phyloP scores from a whole-genome alignment of 148 eudicot genomes.

The Silene uniflora region DNA sequence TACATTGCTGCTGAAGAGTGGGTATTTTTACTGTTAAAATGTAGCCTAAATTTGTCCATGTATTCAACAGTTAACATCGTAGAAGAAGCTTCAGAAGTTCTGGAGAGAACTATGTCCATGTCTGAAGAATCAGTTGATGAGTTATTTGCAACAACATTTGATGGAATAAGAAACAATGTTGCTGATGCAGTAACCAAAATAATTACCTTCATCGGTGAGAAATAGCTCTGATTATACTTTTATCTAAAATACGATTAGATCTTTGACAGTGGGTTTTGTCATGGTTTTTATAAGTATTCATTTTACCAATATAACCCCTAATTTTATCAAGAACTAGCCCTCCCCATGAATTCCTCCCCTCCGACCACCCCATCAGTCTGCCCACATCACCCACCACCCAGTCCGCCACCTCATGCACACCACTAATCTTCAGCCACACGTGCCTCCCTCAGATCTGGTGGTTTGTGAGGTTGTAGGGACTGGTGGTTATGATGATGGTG shows the following conservation, averaged over 20 bases:
- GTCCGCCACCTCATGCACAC: not conserved
- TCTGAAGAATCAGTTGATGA: slow-evolving; percentile 69
- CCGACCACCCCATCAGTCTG: no score
- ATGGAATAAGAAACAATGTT: slow-evolving; percentile 58
- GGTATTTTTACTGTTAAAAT: not conserved
- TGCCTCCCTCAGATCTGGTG: not conserved
- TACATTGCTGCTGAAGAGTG: slow-evolving; percentile 2
- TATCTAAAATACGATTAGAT: not conserved
- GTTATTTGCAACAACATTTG: slow-evolving; percentile 78
- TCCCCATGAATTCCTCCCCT: no score
- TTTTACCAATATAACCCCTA: no score
- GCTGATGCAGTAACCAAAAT: slow-evolving; percentile 50
- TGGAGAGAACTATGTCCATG: slow-evolving; percentile 39
- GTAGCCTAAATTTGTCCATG: slow-evolving; percentile 12
- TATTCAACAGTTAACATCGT: slow-evolving; percentile 32
- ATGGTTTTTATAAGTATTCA: not conserved
- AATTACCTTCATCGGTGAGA: slow-evolving; percentile 66
- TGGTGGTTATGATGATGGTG: not conserved
- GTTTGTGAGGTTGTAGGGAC: not conserved
- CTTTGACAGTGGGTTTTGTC: not conserved
- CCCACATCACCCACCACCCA: not conserved
- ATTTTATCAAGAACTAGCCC: no score
- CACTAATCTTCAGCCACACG: not conserved
- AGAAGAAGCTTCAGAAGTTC: slow-evolving; percentile 34
- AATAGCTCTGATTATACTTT: not conserved